These are phyloP conservation scores for Pseudoscleropodium purum DNA, from an alignment of 225 moss, liverwort and hornwort genomes.

Conservation along the genomic window DNA sequence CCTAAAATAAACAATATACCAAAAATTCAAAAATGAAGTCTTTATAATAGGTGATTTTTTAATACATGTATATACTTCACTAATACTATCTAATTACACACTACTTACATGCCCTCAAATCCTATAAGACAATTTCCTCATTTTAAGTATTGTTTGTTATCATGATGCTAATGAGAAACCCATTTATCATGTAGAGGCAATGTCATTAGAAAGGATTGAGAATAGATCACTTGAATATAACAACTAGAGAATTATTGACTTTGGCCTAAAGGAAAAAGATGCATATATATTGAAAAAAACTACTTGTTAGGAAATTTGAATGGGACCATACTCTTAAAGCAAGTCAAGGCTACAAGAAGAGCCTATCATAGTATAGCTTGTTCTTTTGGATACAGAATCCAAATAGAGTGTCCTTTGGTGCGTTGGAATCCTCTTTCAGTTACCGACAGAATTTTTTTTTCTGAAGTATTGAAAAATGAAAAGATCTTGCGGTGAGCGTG, in stretches of 20 bases:
- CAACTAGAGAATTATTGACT: not conserved
- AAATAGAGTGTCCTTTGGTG: not conserved
- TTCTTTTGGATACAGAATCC: not conserved
- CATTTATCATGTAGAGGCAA: not conserved
- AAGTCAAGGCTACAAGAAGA: not conserved
- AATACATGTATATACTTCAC: not conserved
- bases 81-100: not conserved
- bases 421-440: not conserved
- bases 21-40: not conserved
- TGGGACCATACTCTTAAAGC: not conserved
- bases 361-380: not conserved
- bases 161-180: not conserved
- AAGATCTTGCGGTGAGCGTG: not conserved
- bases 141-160: not conserved
- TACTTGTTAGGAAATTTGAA: not conserved
- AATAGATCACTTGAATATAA: not conserved
- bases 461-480: no score
- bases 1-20: not conserved
- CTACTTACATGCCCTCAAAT: not conserved
- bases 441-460: not conserved
- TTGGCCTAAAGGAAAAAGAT: rapidly evolving
- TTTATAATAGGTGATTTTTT: not conserved
- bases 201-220: not conserved
- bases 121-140: not conserved
- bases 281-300: not conserved